Evolutionary conservation across 2,329 filamentous ascomycete species (phyloP), one percentile per base, ranked within the genome.

Genomic region (Lecanosticta acicola): DNA sequence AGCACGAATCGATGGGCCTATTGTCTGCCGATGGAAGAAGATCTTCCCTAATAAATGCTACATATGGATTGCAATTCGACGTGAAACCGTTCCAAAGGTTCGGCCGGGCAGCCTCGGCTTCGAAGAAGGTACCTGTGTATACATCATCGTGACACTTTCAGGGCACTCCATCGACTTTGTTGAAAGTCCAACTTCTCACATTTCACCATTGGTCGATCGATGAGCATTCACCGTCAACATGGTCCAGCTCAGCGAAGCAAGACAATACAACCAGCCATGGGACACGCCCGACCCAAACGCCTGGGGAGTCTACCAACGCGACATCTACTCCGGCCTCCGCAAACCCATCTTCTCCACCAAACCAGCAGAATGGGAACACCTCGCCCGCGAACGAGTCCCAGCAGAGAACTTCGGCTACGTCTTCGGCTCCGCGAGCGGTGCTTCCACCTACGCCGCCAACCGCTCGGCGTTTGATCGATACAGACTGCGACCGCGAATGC

Each of bases 311-410:
- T 57, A 55, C 38, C 54, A 57, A 50, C 41, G 67, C 8, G 62
- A 65, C 3, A 68, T 70, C 44, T 70, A 70, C 53, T 52, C 54
- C 24, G 57, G 48, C 16, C 61, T 70, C 3, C 58, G 60, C 3
- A 59, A 54, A n/a, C 68, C 68, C 2, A 61, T 63, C 3, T 68
- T 65, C 54, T 68, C 66, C 10, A 70, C 68, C 7, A 68, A 66
- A 40, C 66, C 66, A 2, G 56, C 60, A 26, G 56, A 67, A 64
- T 69, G 67, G 66, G 66, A 69, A 46, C 54, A 57, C 4, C 58
- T 62, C 20, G 67, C 68, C 1, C 56, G 59, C 26, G 54, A 54
- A 13, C 57, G 58, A 8, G 54, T 70, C 0, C 66, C 66, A 0
- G 39, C 57, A 32, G 56, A 61, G n/a, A 69, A 68, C 51, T 70